A percentile compares a stretch with the other conserved stretches of the same genome.
These are phyloP conservation scores for Naganishia sp. DNA, from an alignment of 1,284 basidiomycete genomes.

Conservation along the genomic window DNA sequence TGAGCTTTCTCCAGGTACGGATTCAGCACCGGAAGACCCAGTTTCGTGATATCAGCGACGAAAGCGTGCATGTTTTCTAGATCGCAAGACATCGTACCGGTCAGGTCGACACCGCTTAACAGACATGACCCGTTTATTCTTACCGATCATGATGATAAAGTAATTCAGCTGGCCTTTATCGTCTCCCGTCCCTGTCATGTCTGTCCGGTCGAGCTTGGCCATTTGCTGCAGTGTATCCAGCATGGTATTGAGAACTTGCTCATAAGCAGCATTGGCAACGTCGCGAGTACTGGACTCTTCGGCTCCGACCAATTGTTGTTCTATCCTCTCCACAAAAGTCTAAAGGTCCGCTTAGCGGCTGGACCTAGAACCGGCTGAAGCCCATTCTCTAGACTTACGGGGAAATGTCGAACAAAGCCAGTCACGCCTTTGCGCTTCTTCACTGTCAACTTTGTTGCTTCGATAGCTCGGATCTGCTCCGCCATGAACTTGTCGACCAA, in stretches of 20 bases:
- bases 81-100: neutral
- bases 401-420: slow-evolving; percentile 92
- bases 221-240: slow-evolving; percentile 92
- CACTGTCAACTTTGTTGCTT: slow-evolving; percentile 75
- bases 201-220: slow-evolving; percentile 80
- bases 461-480: slow-evolving; percentile 85
- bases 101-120: neutral
- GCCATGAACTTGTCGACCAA: slow-evolving; percentile 74
- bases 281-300: slow-evolving; percentile 75
- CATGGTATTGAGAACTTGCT: slow-evolving; percentile 81
- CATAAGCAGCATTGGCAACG: slow-evolving; percentile 80
- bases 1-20: slow-evolving; percentile 74
- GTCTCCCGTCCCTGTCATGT: slow-evolving; percentile 62
- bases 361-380: neutral
- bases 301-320: slow-evolving; percentile 77
- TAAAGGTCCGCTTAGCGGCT: slow-evolving; percentile 31
- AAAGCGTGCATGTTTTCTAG: slow-evolving; percentile 96
- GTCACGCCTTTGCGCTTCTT: slow-evolving; percentile 91
- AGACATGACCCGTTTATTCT: slow-evolving; percentile 45
- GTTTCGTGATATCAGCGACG: slow-evolving; percentile 71
- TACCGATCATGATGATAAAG: slow-evolving; percentile 91
- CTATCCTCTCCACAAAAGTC: slow-evolving; percentile 76
- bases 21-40: slow-evolving; percentile 66
- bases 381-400: slow-evolving; percentile 54
- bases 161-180: slow-evolving; percentile 97